Evolutionary conservation across 495 filamentous ascomycete species (phyloP).

Genomic region (Talaromyces borbonicus): DNA sequence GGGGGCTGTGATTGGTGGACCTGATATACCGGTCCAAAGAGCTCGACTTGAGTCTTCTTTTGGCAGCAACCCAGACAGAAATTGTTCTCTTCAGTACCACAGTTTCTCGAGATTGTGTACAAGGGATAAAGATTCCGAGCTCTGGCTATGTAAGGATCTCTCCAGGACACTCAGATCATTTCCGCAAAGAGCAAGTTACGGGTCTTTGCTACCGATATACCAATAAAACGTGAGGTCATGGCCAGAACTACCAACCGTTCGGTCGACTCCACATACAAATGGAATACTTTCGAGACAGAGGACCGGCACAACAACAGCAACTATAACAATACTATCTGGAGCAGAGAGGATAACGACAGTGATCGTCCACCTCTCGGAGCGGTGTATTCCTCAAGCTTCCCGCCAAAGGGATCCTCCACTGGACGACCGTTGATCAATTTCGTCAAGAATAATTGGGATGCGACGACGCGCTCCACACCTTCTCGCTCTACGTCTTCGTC

Average conservation of each 20-base stretch:
- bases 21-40: too few species aligned
- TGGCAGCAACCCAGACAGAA: too few species aligned
- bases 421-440: slow-evolving; percentile 33
- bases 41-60: too few species aligned
- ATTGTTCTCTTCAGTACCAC: too few species aligned
- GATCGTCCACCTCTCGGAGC: not conserved
- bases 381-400: slow-evolving; percentile 4
- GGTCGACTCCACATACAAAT: not conserved
- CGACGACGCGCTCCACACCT: slow-evolving; percentile 14
- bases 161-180: not conserved
- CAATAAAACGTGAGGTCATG: not conserved
- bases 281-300: not conserved
- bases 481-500: slow-evolving; percentile 14
- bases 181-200: slow-evolving; percentile 1
- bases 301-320: not conserved
- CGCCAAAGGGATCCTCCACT: not conserved
- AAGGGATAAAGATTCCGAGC: too few species aligned
- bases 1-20: too few species aligned
- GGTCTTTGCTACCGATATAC: too few species aligned
- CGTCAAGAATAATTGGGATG: slow-evolving; percentile 39
- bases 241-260: not conserved
- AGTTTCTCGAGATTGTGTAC: too few species aligned
- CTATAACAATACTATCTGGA: not conserved
- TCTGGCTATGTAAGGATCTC: too few species aligned
- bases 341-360: not conserved